Evolutionary conservation across 1,284 basidiomycete species (phyloP).

Genomic region (Sporisorium exsertum): DNA sequence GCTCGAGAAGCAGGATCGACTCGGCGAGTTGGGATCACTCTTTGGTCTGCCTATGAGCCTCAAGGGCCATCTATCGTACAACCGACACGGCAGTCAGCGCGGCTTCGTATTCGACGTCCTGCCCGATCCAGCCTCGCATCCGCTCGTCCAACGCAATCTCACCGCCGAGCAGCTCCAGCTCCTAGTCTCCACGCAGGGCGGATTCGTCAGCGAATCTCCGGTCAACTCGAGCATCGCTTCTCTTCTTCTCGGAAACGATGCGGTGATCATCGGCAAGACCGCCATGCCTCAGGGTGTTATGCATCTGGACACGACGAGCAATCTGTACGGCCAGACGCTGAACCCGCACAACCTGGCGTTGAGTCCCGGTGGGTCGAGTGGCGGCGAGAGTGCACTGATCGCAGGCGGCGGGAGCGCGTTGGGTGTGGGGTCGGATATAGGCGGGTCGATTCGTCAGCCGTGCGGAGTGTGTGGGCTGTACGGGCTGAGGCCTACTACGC

Average conservation of each 20-base stretch:
- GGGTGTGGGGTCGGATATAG: constrained; percentile 52
- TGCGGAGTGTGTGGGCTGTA: constrained; percentile 41
- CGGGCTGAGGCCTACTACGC: constrained; percentile 44
- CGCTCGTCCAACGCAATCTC: constrained; percentile 24
- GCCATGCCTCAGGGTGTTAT: constrained; percentile 59
- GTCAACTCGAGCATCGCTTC: constrained; percentile 28
- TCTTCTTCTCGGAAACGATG: constrained; percentile 37
- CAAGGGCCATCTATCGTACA: constrained; percentile 48
- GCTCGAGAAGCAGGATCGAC: constrained; percentile 10
- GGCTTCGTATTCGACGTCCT: constrained; percentile 58
- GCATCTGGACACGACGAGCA: constrained; percentile 55
- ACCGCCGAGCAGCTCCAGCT: constrained; percentile 17
- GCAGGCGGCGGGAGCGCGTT: constrained; percentile 34
- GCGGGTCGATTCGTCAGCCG: constrained; percentile 51
- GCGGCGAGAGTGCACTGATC: constrained; percentile 52
- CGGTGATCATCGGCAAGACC: constrained; percentile 53
- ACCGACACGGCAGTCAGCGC: constrained; percentile 44
- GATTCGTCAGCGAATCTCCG: constrained; percentile 24
- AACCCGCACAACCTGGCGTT: constrained; percentile 52
- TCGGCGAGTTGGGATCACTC: constrained; percentile 31
- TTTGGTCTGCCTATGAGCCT: constrained; percentile 56
- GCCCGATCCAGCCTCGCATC: constrained; percentile 21
- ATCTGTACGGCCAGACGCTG: constrained; percentile 54
- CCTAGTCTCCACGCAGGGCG: constrained; percentile 27
- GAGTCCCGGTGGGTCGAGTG: constrained; percentile 52